These are phyloP conservation scores for Globisporangium perplexum DNA, from an alignment of 352 stramenopile genomes.

Conservation along the genomic window DNA sequence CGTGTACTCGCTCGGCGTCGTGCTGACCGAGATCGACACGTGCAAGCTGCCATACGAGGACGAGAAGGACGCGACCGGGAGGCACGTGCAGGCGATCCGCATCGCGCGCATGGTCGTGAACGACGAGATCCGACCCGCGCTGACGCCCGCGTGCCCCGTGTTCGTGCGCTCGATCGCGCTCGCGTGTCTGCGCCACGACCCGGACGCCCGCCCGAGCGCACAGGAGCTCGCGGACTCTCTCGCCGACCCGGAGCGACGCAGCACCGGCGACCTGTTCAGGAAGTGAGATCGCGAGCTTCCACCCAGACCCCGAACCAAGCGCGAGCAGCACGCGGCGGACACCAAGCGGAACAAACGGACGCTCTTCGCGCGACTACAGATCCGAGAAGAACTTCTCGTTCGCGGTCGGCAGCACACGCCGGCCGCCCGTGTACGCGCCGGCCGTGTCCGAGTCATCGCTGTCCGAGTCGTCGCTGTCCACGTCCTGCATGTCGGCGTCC, in stretches of 20 bases:
- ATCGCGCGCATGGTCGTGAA: constrained; percentile 11
- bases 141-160: constrained; percentile 2
- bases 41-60: constrained; percentile 29
- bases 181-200: constrained; percentile 10
- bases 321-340: too few species aligned
- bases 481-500: constrained; percentile 83
- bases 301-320: too few species aligned
- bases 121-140: constrained; percentile 5
- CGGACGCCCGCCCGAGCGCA: constrained; percentile 2
- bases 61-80: constrained; percentile 6
- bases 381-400: constrained; percentile 85
- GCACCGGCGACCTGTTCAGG: neutral
- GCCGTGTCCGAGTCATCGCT: constrained; percentile 31
- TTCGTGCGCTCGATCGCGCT: constrained; percentile 7
- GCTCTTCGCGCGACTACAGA: constrained; percentile 32
- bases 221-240: constrained; percentile 8
- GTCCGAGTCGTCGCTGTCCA: constrained; percentile 67
- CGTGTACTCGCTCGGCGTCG: constrained; percentile 51
- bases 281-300: too few species aligned
- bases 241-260: constrained; percentile 5
- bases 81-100: constrained; percentile 9
- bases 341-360: too few species aligned
- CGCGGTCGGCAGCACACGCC: constrained; percentile 53
- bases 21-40: constrained; percentile 49
- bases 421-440: constrained; percentile 21